These are phyloP conservation scores for Fusarium tupiense DNA, from an alignment of 2,329 filamentous ascomycete genomes.

Conservation along the genomic window DNA sequence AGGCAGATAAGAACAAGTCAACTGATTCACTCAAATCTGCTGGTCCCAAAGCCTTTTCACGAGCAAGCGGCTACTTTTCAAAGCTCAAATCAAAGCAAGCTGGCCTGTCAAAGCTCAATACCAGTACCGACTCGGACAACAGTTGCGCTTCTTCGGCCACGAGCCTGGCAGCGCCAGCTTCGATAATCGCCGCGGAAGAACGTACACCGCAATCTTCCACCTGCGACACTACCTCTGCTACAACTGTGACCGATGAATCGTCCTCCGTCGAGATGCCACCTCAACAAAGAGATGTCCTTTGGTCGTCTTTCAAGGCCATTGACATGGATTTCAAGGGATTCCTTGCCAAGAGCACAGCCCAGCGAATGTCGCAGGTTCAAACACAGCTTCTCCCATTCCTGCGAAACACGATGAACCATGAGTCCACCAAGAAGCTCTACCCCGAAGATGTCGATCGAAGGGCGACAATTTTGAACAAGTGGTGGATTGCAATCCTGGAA, in stretches of 20 bases:
- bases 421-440: constrained; percentile 70
- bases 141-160: constrained; percentile 60
- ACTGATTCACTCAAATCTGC: constrained; percentile 51
- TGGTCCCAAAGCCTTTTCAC: constrained; percentile 52
- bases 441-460: constrained; percentile 86
- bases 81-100: constrained; percentile 59
- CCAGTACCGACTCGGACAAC: constrained; percentile 52
- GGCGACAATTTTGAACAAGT: constrained; percentile 83
- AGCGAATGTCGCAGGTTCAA: constrained; percentile 81
- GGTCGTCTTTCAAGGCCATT: constrained; percentile 64
- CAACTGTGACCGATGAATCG: constrained; percentile 56
- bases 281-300: constrained; percentile 61
- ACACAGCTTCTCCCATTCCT: constrained; percentile 80
- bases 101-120: constrained; percentile 52
- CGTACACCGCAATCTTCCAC: constrained; percentile 53
- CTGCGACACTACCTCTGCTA: constrained; percentile 51
- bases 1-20: constrained; percentile 37
- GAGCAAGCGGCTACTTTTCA: constrained; percentile 60
- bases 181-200: constrained; percentile 47
- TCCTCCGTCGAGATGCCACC: constrained; percentile 56
- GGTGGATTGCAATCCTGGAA: constrained; percentile 87
- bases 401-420: constrained; percentile 72
- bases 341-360: constrained; percentile 73
- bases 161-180: constrained; percentile 56
- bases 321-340: constrained; percentile 67